A percentile compares a stretch with the other conserved stretches of the same genome.
Conservation (phyloP, 2,329 filamentous ascomycete species). For the Monosporascus sp. region DNA sequence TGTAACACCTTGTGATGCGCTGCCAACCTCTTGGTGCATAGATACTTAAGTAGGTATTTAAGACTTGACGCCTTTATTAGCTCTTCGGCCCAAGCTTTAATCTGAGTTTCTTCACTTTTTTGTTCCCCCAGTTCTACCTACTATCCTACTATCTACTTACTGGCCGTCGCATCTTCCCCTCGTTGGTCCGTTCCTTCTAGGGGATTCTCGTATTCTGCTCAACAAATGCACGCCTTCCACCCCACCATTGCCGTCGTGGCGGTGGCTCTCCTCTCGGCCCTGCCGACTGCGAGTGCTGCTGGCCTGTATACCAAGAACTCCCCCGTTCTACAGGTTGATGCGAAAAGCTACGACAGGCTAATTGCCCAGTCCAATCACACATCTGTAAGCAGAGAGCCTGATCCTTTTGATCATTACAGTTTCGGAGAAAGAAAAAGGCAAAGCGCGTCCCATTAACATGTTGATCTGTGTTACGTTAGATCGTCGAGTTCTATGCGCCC, state of each 20-base stretch:
- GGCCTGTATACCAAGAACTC: slow-evolving; percentile 82
- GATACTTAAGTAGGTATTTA: no score
- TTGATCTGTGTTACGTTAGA: slow-evolving; percentile 29
- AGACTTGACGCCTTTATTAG: no score
- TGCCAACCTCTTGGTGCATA: no score
- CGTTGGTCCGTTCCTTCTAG: no score
- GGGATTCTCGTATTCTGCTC: not conserved
- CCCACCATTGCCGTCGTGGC: slow-evolving; percentile 49
- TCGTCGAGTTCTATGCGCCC: slow-evolving; percentile 86
- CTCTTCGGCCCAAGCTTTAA: no score
- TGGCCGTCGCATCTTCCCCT: no score
- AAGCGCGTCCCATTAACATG: slow-evolving; percentile 1
- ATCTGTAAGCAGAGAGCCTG: slow-evolving; percentile 54
- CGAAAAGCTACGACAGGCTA: slow-evolving; percentile 72
- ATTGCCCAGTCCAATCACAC: slow-evolving; percentile 89
- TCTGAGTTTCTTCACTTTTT: no score
- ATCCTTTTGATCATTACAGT: no score
- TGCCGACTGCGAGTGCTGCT: slow-evolving; percentile 62
- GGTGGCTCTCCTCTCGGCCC: slow-evolving; percentile 58
- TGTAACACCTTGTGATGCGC: no score
- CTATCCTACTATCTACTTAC: no score
- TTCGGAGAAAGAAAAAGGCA: no score
- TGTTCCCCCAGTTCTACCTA: no score
- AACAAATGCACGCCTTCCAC: slow-evolving; percentile 44
- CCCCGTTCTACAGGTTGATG: slow-evolving; percentile 76